Evolutionary conservation across 495 filamentous ascomycete genomes (phyloP).

Genomic region (Neohortaea acidophila): DNA sequence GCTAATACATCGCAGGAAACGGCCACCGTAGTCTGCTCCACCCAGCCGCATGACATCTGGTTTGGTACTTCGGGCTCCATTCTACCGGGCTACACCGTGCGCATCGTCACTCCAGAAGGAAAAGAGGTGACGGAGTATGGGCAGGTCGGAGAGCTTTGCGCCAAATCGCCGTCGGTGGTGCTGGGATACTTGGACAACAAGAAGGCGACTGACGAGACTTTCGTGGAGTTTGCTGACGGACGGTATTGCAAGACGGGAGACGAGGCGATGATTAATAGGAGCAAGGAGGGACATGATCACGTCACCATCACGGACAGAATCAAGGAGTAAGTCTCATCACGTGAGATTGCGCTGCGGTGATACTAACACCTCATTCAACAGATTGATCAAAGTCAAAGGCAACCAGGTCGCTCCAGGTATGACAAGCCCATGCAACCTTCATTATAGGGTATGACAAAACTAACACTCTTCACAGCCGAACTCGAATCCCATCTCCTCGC

Average conservation of each 20-base stretch:
- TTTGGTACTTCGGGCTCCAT: constrained; percentile 62
- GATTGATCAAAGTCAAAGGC: constrained; percentile 83
- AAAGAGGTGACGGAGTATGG: constrained; percentile 61
- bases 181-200: constrained; percentile 78
- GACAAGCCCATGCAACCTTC: too few relatives aligned
- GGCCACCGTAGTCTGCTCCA: constrained; percentile 53
- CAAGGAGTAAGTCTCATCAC: constrained; percentile 50
- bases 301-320: constrained; percentile 74
- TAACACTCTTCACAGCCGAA: too few relatives aligned
- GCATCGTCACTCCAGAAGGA: constrained; percentile 58
- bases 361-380: constrained; percentile 5
- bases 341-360: too few relatives aligned
- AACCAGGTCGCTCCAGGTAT: constrained; percentile 82
- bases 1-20: too few relatives aligned
- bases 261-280: constrained; percentile 54
- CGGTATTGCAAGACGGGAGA: constrained; percentile 74
- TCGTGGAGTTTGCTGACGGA: constrained; percentile 49
- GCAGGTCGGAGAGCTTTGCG: constrained; percentile 63
- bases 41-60: constrained; percentile 49
- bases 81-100: constrained; percentile 48
- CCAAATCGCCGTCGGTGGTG: constrained; percentile 61
- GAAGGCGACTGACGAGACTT: constrained; percentile 67
- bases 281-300: constrained; percentile 55
- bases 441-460: too few relatives aligned
- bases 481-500: constrained; percentile 77